A percentile compares a stretch with the other conserved stretches of the same genome.
Evolutionary conservation across 2,329 filamentous ascomycete genomes (phyloP).

Genomic region (Dactylellina drechsleri): DNA sequence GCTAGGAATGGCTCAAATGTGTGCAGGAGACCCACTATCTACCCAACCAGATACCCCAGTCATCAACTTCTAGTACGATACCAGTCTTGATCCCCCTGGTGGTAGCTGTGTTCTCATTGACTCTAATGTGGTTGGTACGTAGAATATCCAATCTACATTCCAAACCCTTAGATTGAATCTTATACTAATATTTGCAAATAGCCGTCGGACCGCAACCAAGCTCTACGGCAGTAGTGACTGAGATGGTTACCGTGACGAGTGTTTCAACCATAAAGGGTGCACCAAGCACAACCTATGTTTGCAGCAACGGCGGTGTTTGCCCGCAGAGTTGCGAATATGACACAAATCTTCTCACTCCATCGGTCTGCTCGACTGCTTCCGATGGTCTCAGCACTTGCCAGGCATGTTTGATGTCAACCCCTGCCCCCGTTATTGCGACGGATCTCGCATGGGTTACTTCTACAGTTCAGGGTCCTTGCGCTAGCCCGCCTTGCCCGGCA

Average conservation of each 20-base stretch:
- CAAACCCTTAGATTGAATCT: background rate
- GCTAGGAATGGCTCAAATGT: constrained; percentile 13
- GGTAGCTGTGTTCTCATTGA: constrained; percentile 20
- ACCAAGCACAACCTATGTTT: constrained; percentile 39
- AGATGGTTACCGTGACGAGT: constrained; percentile 33
- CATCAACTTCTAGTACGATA: constrained; percentile 44
- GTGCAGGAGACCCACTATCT: constrained; percentile 12
- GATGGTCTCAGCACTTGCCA: constrained; percentile 42
- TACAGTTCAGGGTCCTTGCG: constrained; percentile 19
- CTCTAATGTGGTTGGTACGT: constrained; percentile 12
- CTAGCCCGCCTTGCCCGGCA: constrained; percentile 37
- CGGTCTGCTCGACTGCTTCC: constrained; percentile 33
- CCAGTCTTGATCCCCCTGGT: constrained; percentile 25
- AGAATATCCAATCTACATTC: background rate
- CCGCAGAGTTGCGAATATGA: constrained; percentile 28
- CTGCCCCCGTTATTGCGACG: constrained; percentile 31
- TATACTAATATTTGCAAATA: background rate
- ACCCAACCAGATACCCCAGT: constrained; percentile 16
- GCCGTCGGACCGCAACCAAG: constrained; percentile 9
- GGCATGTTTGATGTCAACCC: constrained; percentile 34
- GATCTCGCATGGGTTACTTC: constrained; percentile 37
- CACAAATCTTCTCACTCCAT: constrained; percentile 33
- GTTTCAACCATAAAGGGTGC: constrained; percentile 38
- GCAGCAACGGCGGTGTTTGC: constrained; percentile 40
- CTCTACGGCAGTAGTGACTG: constrained; percentile 21